Evolutionary conservation across 495 filamentous ascomycete genomes (phyloP), one percentile per base, ranked within the genome.

Genomic region (Rhizodiscina lignyota): DNA sequence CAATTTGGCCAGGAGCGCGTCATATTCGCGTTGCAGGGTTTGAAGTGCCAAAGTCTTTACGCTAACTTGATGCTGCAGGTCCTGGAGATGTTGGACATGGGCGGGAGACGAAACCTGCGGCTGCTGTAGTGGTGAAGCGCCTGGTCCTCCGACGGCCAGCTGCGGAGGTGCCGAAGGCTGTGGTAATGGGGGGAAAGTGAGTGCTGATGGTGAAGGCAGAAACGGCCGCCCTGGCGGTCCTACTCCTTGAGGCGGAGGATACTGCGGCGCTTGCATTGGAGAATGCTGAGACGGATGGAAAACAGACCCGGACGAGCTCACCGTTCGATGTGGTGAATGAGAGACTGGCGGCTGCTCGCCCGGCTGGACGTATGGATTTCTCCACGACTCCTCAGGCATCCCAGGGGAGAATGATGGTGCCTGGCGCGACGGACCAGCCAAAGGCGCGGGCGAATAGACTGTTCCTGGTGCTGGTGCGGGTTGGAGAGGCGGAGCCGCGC

Each of bases 51-150:
- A 47, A 5, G 62, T 62, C 33, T 65, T 64, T 21, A 63, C 47
- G 15, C 56, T 62, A 19, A 67, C 54, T 45, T 67, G 60, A 38
- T 64, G 63, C 39, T 65, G 63, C 4, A 67, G 48, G 31, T 63
- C 59, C 18, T 55, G 52, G 1, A 62, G 43, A 38, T 63, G 60
- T 3, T 53, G 52, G 21, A 56, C 48, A 21, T 61, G 54, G 6
- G 55, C 61, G 16, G 30, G 11, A 6, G 30, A 32, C 30, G 30
- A 32, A n/a, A n/a, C n/a, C n/a, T n/a, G n/a, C n/a, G n/a, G n/a
- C n/a, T n/a, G n/a, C n/a, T n/a, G n/a, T n/a, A n/a, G n/a, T n/a
- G n/a, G n/a, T n/a, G n/a, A n/a, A n/a, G n/a, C n/a, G n/a, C n/a
- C n/a, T n/a, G n/a, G n/a, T n/a, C n/a, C n/a, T n/a, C n/a, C n/a